phyloP scores from a whole-genome alignment of 352 stramenopile species.

The Phytophthora tubulina region DNA sequence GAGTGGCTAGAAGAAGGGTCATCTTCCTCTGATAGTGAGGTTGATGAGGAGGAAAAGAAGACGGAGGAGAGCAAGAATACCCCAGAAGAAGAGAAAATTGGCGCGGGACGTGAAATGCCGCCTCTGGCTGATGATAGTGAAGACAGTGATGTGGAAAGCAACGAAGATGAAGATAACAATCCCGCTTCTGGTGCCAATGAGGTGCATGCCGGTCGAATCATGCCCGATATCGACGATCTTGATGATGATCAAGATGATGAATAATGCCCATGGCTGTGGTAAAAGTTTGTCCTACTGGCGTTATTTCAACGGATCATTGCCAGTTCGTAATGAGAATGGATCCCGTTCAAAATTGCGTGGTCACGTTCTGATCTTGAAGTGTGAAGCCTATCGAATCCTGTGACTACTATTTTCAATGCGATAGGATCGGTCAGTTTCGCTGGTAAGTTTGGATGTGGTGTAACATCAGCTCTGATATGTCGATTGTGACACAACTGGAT shows the following conservation, averaged over 20 bases:
- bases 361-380: conserved; percentile 35
- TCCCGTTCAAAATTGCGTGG: conserved; percentile 13
- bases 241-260: conserved; percentile 51
- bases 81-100: conserved; percentile 15
- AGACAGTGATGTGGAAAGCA: conserved; percentile 42
- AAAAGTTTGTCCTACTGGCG: neutral
- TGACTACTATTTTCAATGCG: conserved; percentile 28
- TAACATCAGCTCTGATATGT: no score
- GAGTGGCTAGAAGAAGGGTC: conserved; percentile 94
- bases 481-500: no score
- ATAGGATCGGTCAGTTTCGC: conserved; percentile 15
- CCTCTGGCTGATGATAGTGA: conserved; percentile 39
- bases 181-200: conserved; percentile 10
- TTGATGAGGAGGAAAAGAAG: conserved; percentile 43
- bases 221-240: conserved; percentile 62
- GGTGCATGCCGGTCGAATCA: conserved; percentile 63
- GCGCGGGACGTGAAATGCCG: conserved; percentile 41
- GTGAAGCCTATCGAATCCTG: conserved; percentile 15
- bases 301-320: conserved; percentile 29
- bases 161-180: conserved; percentile 30
- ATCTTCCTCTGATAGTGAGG: conserved; percentile 63
- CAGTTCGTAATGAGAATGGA: conserved; percentile 26
- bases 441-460: conserved; percentile 28
- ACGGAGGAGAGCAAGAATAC: conserved; percentile 5
- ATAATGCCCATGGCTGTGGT: conserved; percentile 3